Base-by-base conservation (phyloP, 768 basidiomycete genomes). In the Leccinum longicurvipes region DNA sequence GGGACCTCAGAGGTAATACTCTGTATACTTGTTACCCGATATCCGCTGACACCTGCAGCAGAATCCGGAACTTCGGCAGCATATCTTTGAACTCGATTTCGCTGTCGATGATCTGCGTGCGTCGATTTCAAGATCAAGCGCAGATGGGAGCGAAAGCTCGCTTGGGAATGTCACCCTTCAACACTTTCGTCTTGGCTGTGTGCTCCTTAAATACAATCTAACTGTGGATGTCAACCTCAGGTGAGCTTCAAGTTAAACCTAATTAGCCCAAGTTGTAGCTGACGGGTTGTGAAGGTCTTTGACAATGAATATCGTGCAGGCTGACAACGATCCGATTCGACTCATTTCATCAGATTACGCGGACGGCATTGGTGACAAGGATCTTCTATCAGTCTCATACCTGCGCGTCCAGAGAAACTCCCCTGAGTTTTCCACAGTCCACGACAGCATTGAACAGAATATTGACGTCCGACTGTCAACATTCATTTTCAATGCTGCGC, bases 381-480 rank as follows among this genome's bases (percentile, higher is more conserved):
- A 94, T 58, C 82, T 99, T 17, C 78, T 99, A 41, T 82, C 76
- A 19, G 81, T 99, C 46, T 77, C 81, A 11, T 99, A 98, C 66
- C 74, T 76, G 25, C 84, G 90, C 41, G 89, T 87, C 1, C 89
- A 98, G 68, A 83, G 81, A 63, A 79, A 83, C 25, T 95, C 94
- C 4, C 94, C 97, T 0, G 91, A 96, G 63, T 98, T 89, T 71
- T 71, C 80, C 60, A 82, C 84, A 1, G 72, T 83, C 4, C 87
- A 89, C 71, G 92, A 93, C 58, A 86, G 89, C 23, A 84, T 94
- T 47, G 90, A 96, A 63, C 95, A 97, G 72, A 89, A 76, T 56
- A 83, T 98, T 55, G 88, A 93, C 63, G 82, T 93, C 60, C 84
- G 84, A 62, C 77, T 98, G 36, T 95, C 96, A 4, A 97, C 96